Conservation (phyloP, 2,329 filamentous ascomycete genomes). For the Aspergillus melleus region DNA sequence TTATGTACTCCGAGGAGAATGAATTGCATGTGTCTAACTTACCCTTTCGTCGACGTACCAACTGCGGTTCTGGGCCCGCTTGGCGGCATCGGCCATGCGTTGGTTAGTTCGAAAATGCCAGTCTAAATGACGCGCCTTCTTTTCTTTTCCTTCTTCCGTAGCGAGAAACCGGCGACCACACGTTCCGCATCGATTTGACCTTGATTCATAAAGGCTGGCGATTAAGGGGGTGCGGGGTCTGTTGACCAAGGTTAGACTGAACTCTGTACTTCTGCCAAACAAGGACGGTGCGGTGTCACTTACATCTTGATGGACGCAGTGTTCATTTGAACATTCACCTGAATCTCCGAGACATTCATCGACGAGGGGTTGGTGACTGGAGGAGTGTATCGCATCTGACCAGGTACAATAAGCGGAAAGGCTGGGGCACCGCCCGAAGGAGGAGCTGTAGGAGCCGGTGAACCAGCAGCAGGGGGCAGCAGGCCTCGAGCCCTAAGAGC, state of each 20-base stretch:
- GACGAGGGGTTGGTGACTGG: conserved; percentile 36
- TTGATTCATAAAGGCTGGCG: conserved; percentile 72
- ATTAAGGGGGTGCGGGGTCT: conserved; percentile 76
- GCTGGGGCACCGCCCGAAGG: conserved; percentile 38
- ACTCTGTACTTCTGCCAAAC: neutral
- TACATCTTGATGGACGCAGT: conserved; percentile 73
- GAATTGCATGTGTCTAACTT: conserved; percentile 36
- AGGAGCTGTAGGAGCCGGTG: conserved; percentile 41
- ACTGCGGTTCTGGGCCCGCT: conserved; percentile 83
- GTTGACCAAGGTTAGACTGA: conserved; percentile 17
- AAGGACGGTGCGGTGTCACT: conserved; percentile 32
- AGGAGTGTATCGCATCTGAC: conserved; percentile 38
- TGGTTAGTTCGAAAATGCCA: conserved; percentile 97
- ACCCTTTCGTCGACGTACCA: conserved; percentile 92
- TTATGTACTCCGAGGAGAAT: neutral
- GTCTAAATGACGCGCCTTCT: conserved; percentile 90
- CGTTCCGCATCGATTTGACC: conserved; percentile 84
- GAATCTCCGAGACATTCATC: conserved; percentile 23
- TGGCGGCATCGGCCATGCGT: conserved; percentile 80
- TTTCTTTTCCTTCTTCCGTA: conserved; percentile 74
- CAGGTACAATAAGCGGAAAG: conserved; percentile 42
- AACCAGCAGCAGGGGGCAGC: conserved; percentile 51
- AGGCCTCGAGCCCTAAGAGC: conserved; percentile 69
- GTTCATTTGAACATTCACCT: conserved; percentile 53
- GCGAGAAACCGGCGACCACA: conserved; percentile 84